Percentiles rank a stretch among this genome's conserved stretches.
phyloP scores from a whole-genome alignment of 352 stramenopile genomes.

The Pythium folliculosum region DNA sequence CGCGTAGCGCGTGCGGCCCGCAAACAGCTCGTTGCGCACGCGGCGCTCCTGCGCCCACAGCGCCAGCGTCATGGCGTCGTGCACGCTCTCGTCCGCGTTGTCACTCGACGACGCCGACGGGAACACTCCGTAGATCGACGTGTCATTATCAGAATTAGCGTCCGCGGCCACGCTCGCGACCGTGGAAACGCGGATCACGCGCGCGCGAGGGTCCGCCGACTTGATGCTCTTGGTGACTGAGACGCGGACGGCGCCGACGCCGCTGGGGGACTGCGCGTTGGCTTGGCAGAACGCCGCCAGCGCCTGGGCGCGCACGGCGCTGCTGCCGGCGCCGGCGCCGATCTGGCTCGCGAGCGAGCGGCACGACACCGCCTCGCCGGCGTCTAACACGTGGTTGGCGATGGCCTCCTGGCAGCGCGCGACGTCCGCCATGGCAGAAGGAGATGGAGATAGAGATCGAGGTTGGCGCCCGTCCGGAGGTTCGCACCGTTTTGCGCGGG shows the following conservation, averaged over 20 bases:
- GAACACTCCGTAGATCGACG: slow-evolving; percentile 64
- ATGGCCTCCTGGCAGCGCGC: slow-evolving; percentile 62
- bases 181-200: slow-evolving; percentile 41
- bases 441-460: not conserved
- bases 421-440: slow-evolving; percentile 13
- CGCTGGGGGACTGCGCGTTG: slow-evolving; percentile 33
- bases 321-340: slow-evolving; percentile 5
- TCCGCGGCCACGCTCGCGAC: not conserved
- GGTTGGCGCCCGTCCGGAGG: slow-evolving; percentile 3
- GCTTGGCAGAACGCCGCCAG: slow-evolving; percentile 41
- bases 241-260: slow-evolving; percentile 46
- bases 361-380: slow-evolving; percentile 53
- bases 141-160: not conserved
- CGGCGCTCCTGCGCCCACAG: slow-evolving; percentile 68
- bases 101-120: slow-evolving; percentile 24
- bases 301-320: slow-evolving; percentile 25
- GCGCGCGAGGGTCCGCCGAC: slow-evolving; percentile 43
- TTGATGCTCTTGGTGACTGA: slow-evolving; percentile 28
- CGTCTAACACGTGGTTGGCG: slow-evolving; percentile 53
- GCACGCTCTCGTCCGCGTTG: slow-evolving; percentile 15
- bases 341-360: slow-evolving; percentile 38
- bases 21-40: slow-evolving; percentile 60
- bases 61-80: slow-evolving; percentile 34
- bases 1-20: slow-evolving; percentile 36
- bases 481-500: slow-evolving; percentile 27